Percentiles rank a stretch among this genome's conserved stretches.
Evolutionary conservation across 2,329 filamentous ascomycete species (phyloP).

Genomic region (Fusarium mexicanum): DNA sequence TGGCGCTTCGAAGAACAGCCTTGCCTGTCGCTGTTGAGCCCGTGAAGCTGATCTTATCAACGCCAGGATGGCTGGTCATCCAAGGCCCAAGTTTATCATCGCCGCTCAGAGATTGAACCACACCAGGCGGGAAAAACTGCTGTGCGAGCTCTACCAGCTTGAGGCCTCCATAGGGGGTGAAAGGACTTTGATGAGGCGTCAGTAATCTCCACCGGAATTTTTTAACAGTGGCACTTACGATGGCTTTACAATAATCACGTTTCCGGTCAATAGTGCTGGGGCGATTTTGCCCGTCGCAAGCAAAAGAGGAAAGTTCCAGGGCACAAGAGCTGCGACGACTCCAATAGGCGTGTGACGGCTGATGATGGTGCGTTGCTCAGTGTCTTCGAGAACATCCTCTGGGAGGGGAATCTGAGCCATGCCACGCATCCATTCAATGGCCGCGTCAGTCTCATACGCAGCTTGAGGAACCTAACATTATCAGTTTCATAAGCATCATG

Average conservation of each 20-base stretch:
- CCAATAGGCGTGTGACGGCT: slow-evolving; percentile 53
- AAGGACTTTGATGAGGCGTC: slow-evolving; percentile 46
- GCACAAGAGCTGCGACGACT: slow-evolving; percentile 58
- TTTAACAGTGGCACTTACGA: slow-evolving; percentile 44
- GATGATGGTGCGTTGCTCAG: slow-evolving; percentile 40
- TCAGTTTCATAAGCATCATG: rapidly evolving
- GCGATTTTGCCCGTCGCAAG: slow-evolving; percentile 64
- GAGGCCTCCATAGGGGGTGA: slow-evolving; percentile 65
- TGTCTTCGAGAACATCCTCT: slow-evolving; percentile 53
- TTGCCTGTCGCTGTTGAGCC: slow-evolving; percentile 69
- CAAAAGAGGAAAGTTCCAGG: slow-evolving; percentile 67
- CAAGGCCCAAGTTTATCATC: slow-evolving; percentile 68
- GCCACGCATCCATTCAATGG: slow-evolving; percentile 43
- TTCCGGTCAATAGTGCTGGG: slow-evolving; percentile 65
- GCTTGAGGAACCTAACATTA: slow-evolving; percentile 30
- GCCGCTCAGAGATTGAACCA: slow-evolving; percentile 68
- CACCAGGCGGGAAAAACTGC: slow-evolving; percentile 67
- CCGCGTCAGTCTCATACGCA: slow-evolving; percentile 33
- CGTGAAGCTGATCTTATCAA: slow-evolving; percentile 72
- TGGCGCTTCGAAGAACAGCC: slow-evolving; percentile 64
- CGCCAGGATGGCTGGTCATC: slow-evolving; percentile 66
- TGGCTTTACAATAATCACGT: slow-evolving; percentile 65
- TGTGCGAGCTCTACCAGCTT: slow-evolving; percentile 69
- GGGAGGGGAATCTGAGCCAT: slow-evolving; percentile 42
- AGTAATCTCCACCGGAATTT: rapidly evolving